A percentile compares a stretch with the other conserved stretches of the same genome.
These are phyloP conservation scores for Penicillium capsulatum DNA, from an alignment of 2,329 filamentous ascomycete genomes.

Conservation along the genomic window DNA sequence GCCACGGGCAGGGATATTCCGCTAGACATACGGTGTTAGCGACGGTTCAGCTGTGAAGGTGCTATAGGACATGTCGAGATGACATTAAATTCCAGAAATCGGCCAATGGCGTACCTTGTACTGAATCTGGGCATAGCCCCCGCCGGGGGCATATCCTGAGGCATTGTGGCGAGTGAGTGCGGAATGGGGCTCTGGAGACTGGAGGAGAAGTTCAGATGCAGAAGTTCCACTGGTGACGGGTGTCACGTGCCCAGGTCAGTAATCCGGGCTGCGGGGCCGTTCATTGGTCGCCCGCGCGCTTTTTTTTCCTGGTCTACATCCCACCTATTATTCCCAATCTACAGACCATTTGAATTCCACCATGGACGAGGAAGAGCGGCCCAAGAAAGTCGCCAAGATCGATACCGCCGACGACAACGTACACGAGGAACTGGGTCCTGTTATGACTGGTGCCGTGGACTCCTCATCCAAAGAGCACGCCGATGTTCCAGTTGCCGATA, in stretches of 20 bases:
- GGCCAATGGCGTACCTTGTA: constrained; percentile 70
- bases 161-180: constrained; percentile 57
- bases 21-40: constrained; percentile 47
- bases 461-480: background rate
- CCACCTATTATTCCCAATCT: constrained; percentile 3
- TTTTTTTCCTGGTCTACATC: constrained; percentile 18
- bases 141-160: constrained; percentile 92
- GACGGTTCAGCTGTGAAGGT: constrained; percentile 7
- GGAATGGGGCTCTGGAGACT: constrained; percentile 17
- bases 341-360: background rate
- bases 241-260: constrained; percentile 31
- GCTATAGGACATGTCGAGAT: constrained; percentile 2
- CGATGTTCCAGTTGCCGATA: no score
- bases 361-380: constrained; percentile 55
- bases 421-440: constrained; percentile 23
- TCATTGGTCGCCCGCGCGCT: constrained; percentile 27
- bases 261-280: constrained; percentile 25
- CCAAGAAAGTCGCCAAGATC: constrained; percentile 53
- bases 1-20: constrained; percentile 86
- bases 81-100: constrained; percentile 1
- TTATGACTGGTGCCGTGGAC: constrained; percentile 30
- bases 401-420: constrained; percentile 32
- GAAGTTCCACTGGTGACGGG: constrained; percentile 27
- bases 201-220: constrained; percentile 18
- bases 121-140: constrained; percentile 96